Percentiles rank a stretch among this genome's conserved stretches.
phyloP scores from a whole-genome alignment of 2,329 filamentous ascomycete species.

The Calonectria fujianensis region DNA sequence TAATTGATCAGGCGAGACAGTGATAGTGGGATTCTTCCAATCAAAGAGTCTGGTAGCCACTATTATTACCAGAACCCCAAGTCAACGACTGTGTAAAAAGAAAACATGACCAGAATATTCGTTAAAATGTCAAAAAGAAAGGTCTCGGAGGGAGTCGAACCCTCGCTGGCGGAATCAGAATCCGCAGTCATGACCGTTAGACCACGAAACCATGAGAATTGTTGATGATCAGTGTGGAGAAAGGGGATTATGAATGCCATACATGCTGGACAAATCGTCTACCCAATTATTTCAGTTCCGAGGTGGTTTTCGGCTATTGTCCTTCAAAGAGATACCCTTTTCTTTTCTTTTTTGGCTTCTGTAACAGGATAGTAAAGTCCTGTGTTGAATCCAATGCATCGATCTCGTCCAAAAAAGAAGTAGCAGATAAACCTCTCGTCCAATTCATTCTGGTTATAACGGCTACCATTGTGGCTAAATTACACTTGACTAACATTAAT shows the following conservation, averaged over 20 bases:
- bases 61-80: not conserved
- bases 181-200: constrained; percentile 21
- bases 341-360: too few relatives aligned
- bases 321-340: too few relatives aligned
- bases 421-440: not conserved
- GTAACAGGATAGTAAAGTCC: too few relatives aligned
- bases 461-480: not conserved
- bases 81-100: not conserved
- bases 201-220: constrained; percentile 33
- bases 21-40: too few relatives aligned
- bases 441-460: not conserved
- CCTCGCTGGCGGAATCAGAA: constrained; percentile 28
- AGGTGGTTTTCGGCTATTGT: not conserved
- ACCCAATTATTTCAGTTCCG: not conserved
- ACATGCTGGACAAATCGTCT: not conserved
- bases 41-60: not conserved
- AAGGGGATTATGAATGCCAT: not conserved
- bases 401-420: not conserved
- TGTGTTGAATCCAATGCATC: too few relatives aligned
- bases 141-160: constrained; percentile 26
- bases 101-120: too few relatives aligned
- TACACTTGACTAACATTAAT: too few relatives aligned
- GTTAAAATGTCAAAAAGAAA: not conserved
- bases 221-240: not conserved
- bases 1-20: too few relatives aligned